Evolutionary conservation across 2,329 filamentous ascomycete genomes (phyloP), one percentile per base, ranked within the genome.

Genomic region (Calonectria hawksworthii): DNA sequence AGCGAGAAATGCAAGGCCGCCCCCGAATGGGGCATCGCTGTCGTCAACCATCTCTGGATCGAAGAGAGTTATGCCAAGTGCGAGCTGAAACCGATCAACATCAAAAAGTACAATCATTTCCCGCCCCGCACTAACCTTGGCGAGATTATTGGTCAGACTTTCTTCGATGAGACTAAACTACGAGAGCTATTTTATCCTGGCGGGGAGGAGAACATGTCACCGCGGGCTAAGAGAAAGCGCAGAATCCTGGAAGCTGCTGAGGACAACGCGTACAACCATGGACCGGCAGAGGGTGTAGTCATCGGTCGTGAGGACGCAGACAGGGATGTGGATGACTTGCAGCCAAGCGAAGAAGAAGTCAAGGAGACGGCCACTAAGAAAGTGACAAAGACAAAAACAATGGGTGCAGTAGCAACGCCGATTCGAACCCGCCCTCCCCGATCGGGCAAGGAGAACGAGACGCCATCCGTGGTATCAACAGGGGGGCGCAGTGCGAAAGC

Each of bases 1-100:
- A 98, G 96, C 82, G 97, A 99, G 83, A 99, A 99, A 85, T 98
- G 95, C 83, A 93, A 94, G 47, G 97, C 97, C 1, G 97, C 97
- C 0, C 91, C 92, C 75, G 97, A 99, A 85, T 99, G 97, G 97
- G 94, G 94, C 68, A 93, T 99, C 70, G 88, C 95, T 72, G 94
- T 98, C 80, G 88, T 98, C 80, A 99, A 99, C 83, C 97, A 99
- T 83, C 89, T 99, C 0, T 99, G 97, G 97, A 90, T 99, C 59
- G 97, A 99, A 84, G 97, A 99, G 82, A 98, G 96, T 85, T 99
- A 99, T 82, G 95, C 96, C 2, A 95, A 94, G 83, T 98, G 96
- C 87, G 90, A 94, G 81, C 87, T 94, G 73, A 94, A 95, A 83
- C 91, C 92, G 0, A 86, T 96, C 28, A 94, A 94, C 5, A 91